A percentile compares a stretch with the other conserved stretches of the same genome.
These are phyloP conservation scores for Furcasterigmium furcatum DNA, from an alignment of 2,329 filamentous ascomycete species.

Conservation along the genomic window DNA sequence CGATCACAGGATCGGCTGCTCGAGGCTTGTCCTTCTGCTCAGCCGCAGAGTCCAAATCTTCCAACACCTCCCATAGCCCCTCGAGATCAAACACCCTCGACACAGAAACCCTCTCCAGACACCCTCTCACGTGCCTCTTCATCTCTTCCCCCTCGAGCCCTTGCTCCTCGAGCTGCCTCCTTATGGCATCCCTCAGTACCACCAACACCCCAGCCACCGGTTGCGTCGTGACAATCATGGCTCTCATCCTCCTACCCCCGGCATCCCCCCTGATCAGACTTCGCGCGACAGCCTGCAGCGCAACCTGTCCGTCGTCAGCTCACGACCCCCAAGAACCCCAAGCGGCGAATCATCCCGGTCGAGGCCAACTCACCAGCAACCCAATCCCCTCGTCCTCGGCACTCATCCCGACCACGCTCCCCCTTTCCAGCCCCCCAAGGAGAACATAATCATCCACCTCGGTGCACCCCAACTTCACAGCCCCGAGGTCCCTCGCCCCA, in stretches of 20 bases:
- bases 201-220: slow-evolving; percentile 36
- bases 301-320: slow-evolving; percentile 29
- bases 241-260: slow-evolving; percentile 16
- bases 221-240: slow-evolving; percentile 46
- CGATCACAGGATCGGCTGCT: background rate
- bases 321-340: background rate
- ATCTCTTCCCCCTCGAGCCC: slow-evolving; percentile 12
- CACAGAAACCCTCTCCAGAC: slow-evolving; percentile 48
- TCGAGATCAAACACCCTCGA: slow-evolving; percentile 57
- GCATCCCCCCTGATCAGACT: slow-evolving; percentile 25
- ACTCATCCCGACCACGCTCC: slow-evolving; percentile 50
- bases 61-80: slow-evolving; percentile 54
- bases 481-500: slow-evolving; percentile 21
- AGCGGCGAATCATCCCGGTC: too few species aligned
- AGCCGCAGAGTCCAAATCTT: slow-evolving; percentile 36
- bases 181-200: slow-evolving; percentile 35
- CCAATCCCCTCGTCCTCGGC: slow-evolving; percentile 48
- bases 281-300: slow-evolving; percentile 42
- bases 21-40: background rate
- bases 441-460: slow-evolving; percentile 48
- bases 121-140: slow-evolving; percentile 23
- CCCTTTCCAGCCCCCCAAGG: slow-evolving; percentile 44
- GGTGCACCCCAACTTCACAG: slow-evolving; percentile 37
- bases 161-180: slow-evolving; percentile 23
- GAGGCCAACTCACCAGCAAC: slow-evolving; percentile 41